Base-by-base conservation (phyloP, 768 basidiomycete species). In the Rossbeevera mucosa region DNA sequence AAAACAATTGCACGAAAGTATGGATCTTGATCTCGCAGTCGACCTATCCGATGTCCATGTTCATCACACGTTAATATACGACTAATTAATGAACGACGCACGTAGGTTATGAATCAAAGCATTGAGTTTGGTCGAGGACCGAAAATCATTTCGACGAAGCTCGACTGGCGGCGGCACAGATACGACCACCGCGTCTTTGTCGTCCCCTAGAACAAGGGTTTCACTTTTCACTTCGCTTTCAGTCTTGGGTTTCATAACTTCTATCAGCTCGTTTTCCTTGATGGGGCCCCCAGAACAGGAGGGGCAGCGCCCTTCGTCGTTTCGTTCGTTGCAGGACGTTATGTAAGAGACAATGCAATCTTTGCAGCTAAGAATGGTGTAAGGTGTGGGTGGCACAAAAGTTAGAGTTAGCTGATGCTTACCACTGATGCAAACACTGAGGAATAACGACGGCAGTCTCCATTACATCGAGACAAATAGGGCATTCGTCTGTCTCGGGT, bases 51-150 rank as follows among this genome's bases (percentile, higher is more conserved):
- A 54, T 24, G 41, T 59, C 53, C 25, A 30, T 7, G 47, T 25
- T 47, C n/a, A 50, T 33, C 14, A 1, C 2, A 28, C n/a, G 12
- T 5, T 7, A 7, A 31, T 20, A 29, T 44, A 33, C 8, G n/a
- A 47, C 16, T 11, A 14, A 47, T n/a, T 12, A 47, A 31, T 21
- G n/a, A 21, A 36, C 0, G 58, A 74, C 75, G 48, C 64, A 81
- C 90, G 77, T 5, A 98, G 77, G 64, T 86, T 80, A 52, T 80
- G 76, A 8, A 90, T 68, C 24, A 98, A 72, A 1, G 94, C 94
- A 50, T 93, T 81, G 3, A 98, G 74, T 69, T 98, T 98, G 1
- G 94, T 96, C 8, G 91, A 94, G 4, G 91, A 88, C 33, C 82
- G 79, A 69, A 96, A 91, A 69, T 94, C 83, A 57, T 92, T 92